A percentile compares a stretch with the other conserved stretches of the same genome.
Conservation (phyloP, 768 basidiomycete genomes). For the Holtermanniella nyarrowii region DNA sequence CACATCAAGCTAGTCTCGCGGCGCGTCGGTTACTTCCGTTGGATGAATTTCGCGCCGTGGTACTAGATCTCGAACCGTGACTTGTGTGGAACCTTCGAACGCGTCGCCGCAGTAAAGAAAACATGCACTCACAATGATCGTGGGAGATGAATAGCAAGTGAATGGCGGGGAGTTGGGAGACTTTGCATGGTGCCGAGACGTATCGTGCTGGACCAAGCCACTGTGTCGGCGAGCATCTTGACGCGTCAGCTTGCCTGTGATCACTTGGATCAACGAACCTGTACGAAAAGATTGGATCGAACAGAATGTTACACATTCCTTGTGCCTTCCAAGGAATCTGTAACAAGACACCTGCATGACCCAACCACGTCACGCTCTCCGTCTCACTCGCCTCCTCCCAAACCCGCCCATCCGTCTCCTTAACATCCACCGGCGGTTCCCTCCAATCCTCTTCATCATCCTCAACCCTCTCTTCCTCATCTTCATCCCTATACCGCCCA, state of each 20-base stretch:
- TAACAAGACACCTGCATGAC: conserved; percentile 36
- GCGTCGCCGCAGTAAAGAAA: too few relatives aligned
- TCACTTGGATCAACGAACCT: conserved; percentile 16
- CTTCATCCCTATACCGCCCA: conserved; percentile 1
- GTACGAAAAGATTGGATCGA: conserved; percentile 40
- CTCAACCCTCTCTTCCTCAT: conserved; percentile 15
- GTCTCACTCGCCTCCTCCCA: conserved; percentile 3
- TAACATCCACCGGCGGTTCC: conserved; percentile 25
- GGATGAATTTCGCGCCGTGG: too few relatives aligned
- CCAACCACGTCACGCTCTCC: conserved; percentile 35
- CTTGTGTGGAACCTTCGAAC: too few relatives aligned
- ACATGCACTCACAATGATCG: conserved; percentile 33
- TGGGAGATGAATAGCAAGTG: conserved; percentile 38
- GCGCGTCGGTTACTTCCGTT: too few relatives aligned
- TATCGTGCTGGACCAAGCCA: conserved; percentile 36
- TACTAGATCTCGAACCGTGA: too few relatives aligned
- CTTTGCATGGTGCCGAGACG: conserved; percentile 29
- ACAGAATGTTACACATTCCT: conserved; percentile 32
- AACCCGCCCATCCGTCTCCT: conserved; percentile 18
- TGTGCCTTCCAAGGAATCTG: conserved; percentile 29
- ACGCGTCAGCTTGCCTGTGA: not conserved
- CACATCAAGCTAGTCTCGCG: too few relatives aligned
- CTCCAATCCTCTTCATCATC: conserved; percentile 33
- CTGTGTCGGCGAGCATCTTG: conserved; percentile 37
- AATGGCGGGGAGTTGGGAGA: conserved; percentile 32